Base-by-base conservation (phyloP, 2,329 filamentous ascomycete species). In the Fusarium algeriense region DNA sequence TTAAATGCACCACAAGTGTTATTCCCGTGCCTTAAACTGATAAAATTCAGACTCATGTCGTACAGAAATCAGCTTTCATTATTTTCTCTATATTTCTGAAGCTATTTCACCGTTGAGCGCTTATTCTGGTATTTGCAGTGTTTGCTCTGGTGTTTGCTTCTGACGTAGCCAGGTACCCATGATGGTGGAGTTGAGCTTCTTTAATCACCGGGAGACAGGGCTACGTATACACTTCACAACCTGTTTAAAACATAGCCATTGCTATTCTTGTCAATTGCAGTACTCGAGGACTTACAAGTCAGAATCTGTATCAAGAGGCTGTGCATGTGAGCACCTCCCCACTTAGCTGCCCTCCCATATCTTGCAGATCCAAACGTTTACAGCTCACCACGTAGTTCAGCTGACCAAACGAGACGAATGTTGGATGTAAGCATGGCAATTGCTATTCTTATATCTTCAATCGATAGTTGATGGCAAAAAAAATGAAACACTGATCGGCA, bases 401-500 rank as follows among this genome's bases (percentile, higher is more conserved):
- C 20, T 60, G 43, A 41, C 55, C 48, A 43, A 49, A 45, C 40
- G 40, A 61, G 41, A 34, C 52, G 23, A 12, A 13, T 28, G 48
- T 38, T 52, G 32, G 48, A 60, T 40, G 58, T 57, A 40, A 56
- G 52, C 63, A 45, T 38, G 46, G 26, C 13, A 41, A 38, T 58
- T 67, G 26, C 64, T 72, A 57, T 66, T 66, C 37, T 63, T 41
- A 45, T 35, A 32, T 56, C 13, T 70, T 26, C 17, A 59, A 44
- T 30, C 10, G 30, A 30, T 11, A 30, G 45, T 45, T 46, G 66
- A 69, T 55, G 65, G 53, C 56, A 34, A 59, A 70, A 68, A 64
- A 70, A 26, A 55, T 72, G 69, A 73, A 72, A 72, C 69, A 64
- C 49, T 67, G 69, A 70, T 72, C 65, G 49, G 62, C 69, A 55